Evolutionary conservation across 345 rosid species (phyloP).

Genomic region (Odontarrhena argentea): DNA sequence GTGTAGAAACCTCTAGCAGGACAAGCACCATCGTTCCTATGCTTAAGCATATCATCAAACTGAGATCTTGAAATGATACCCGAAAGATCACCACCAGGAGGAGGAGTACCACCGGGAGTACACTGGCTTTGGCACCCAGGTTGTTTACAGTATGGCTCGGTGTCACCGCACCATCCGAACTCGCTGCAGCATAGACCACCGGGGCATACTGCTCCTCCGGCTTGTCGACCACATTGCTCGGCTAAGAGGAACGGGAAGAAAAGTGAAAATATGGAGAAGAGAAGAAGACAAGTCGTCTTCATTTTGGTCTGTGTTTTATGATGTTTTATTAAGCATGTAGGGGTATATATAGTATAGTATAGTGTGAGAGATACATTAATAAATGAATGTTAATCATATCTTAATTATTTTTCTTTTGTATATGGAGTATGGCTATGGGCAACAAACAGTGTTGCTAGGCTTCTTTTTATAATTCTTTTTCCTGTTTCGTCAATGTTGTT

Average conservation of each 20-base stretch:
- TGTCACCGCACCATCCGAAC: conserved; percentile 59
- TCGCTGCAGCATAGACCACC: conserved; percentile 47
- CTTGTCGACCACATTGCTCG: conserved; percentile 62
- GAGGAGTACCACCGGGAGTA: conserved; percentile 32
- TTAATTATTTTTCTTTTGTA: not conserved
- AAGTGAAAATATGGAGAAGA: conserved; percentile 20
- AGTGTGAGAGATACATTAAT: not conserved
- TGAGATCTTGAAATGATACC: conserved; percentile 40
- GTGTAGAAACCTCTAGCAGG: conserved; percentile 56
- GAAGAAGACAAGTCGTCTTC: conserved; percentile 30
- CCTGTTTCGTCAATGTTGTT: not conserved
- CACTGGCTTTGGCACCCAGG: conserved; percentile 73
- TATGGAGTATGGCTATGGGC: conserved; percentile 20
- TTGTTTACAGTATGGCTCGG: conserved; percentile 41
- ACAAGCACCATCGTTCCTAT: conserved; percentile 53
- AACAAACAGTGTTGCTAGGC: conserved; percentile 2
- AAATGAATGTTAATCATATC: conserved; percentile 12
- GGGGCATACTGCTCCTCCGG: conserved; percentile 55
- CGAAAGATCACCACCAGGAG: conserved; percentile 25
- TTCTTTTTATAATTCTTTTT: not conserved
- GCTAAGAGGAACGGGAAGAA: conserved; percentile 32
- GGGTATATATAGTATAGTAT: conserved; percentile 16
- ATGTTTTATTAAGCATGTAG: not conserved
- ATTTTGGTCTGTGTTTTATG: conserved; percentile 28
- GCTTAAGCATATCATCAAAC: conserved; percentile 54